Conservation (phyloP, 345 rosid genomes). For the Camelina laxa region DNA sequence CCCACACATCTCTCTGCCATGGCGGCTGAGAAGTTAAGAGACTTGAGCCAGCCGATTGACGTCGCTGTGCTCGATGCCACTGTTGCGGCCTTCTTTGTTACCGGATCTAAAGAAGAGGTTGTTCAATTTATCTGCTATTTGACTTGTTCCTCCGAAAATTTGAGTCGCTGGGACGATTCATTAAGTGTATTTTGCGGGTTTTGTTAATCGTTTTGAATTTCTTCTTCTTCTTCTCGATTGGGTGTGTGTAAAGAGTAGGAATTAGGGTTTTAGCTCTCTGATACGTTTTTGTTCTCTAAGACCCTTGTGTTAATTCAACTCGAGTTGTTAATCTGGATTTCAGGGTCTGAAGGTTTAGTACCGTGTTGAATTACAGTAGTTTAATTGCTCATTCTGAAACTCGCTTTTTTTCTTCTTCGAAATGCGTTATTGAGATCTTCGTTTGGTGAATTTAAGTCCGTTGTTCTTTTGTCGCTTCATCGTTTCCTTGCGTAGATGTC, state of each 20-base stretch:
- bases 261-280: conserved; percentile 31
- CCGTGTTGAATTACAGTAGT: conserved; percentile 17
- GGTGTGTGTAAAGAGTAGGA: background rate
- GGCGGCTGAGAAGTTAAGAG: conserved; percentile 97
- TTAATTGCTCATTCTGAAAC: conserved; percentile 19
- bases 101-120: conserved; percentile 99
- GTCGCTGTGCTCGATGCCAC: conserved; percentile 92
- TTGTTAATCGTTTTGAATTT: conserved; percentile 10
- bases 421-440: background rate
- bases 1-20: conserved; percentile 49
- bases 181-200: background rate
- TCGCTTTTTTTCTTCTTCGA: background rate
- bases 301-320: no score
- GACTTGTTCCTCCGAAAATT: conserved; percentile 14
- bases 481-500: background rate
- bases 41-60: conserved; percentile 95
- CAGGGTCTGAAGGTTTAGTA: conserved; percentile 21
- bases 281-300: background rate
- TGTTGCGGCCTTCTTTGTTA: conserved; percentile 99
- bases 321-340: background rate
- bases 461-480: background rate
- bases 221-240: conserved; percentile 34
- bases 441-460: background rate
- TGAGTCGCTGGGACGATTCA: background rate
- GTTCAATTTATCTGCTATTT: conserved; percentile 34